Percentiles rank a stretch among this genome's conserved stretches.
Conservation (phyloP, 805 yeast genomes). For the Lipomyces kockii region DNA sequence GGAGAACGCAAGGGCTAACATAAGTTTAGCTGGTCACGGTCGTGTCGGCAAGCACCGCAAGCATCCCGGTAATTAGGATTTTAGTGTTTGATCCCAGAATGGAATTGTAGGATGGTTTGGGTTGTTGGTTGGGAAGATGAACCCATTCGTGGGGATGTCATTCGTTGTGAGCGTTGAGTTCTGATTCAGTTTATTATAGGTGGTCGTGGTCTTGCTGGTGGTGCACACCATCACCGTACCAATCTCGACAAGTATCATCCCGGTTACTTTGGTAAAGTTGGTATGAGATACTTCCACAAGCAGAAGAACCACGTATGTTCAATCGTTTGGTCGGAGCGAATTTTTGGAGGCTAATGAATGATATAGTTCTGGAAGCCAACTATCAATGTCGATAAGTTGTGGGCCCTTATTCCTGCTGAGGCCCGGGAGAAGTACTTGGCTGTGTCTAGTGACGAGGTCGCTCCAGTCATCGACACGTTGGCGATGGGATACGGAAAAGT, state of each 20-base stretch:
- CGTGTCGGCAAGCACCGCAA: constrained; percentile 99
- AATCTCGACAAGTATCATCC: constrained; percentile 99
- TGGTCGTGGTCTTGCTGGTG: constrained; percentile 99
- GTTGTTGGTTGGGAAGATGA: background rate
- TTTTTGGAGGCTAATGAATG: background rate
- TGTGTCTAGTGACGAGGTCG: constrained; percentile 82
- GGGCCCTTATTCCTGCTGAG: constrained; percentile 94
- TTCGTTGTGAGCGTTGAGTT: background rate
- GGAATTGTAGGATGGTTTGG: background rate
- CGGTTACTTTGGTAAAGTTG: constrained; percentile 99
- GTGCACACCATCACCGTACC: constrained; percentile 99
- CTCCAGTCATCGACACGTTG: constrained; percentile 98
- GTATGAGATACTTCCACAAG: constrained; percentile 76
- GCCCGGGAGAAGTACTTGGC: constrained; percentile 92
- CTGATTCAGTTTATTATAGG: constrained; percentile 44
- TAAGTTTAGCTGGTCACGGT: constrained; percentile 94
- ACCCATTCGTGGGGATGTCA: background rate
- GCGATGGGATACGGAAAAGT: constrained; percentile 99
- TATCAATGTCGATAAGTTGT: constrained; percentile 96
- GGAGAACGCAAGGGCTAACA: constrained; percentile 35
- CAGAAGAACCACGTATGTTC: constrained; percentile 40
- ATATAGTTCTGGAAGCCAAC: constrained; percentile 80
- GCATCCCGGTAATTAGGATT: constrained; percentile 69
- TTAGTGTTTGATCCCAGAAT: background rate
- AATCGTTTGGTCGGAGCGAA: background rate